Evolutionary conservation across 1,139 yeast species (phyloP), one percentile per base, ranked within the genome.

Genomic region (Yamadazyma friedrichii): DNA sequence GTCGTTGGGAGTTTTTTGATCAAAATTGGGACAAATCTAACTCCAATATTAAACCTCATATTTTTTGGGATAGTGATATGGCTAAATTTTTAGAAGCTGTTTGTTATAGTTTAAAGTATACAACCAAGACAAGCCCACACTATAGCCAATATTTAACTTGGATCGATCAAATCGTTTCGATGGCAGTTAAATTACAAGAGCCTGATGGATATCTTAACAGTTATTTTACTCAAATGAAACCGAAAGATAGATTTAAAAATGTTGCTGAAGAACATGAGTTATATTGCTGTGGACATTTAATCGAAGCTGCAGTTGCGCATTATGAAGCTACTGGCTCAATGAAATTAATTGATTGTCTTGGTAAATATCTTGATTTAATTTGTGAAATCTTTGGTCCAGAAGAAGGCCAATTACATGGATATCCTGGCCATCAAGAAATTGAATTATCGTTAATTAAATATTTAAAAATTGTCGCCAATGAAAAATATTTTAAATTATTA

Each of bases 351-450:
- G 42, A 55, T 28, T 36, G 43, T 33, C 29, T 56, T 36, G 45
- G 52, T 39, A 43, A 44, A 25, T 56, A 56, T 34, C 41, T 56
- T 31, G 59, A 56, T 38, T 48, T 42, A 12, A 41, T 55, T 17
- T 46, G 42, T 39, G 29, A 35, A 9, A 36, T 26, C 3, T 52
- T 54, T 37, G 60, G 59, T 2, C 51, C 51, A 3, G 49, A 41
- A 11, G 48, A 47, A 13, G 45, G 38, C 12, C 42, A 52, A 33
- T 31, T 45, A 4, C 56, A 52, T 22, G 59, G 59, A 8, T 56
- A 56, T 40, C 58, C 58, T 6, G 61, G 61, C n/a, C 61, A 56
- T 33, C 54, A 54, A 31, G 61, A 56, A 39, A 48, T 56, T 20
- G 61, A 56, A 41, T 42, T 56, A 13, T 56, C 61, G 9, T 36